These are phyloP conservation scores for Penicillium sp. DNA, from an alignment of 2,329 filamentous ascomycete species.

Conservation along the genomic window DNA sequence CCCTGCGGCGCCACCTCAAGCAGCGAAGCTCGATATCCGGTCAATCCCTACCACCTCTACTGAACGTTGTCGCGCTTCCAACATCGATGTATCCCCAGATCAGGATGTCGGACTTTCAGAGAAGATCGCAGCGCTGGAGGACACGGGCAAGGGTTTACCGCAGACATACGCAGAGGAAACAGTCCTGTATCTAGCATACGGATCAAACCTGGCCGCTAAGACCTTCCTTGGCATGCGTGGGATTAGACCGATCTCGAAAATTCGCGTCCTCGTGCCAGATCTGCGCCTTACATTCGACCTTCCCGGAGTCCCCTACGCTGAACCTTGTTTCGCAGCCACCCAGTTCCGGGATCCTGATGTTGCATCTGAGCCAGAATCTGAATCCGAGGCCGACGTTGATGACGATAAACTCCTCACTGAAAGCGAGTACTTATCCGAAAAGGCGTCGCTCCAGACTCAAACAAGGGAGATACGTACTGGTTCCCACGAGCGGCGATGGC, in stretches of 20 bases:
- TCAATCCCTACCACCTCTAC: slow-evolving; percentile 16
- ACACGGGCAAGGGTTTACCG: slow-evolving; percentile 10
- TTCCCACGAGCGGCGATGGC: slow-evolving; percentile 65
- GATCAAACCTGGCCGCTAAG: slow-evolving; percentile 79
- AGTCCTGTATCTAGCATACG: slow-evolving; percentile 82
- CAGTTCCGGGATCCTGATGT: slow-evolving; percentile 54
- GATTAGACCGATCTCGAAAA: slow-evolving; percentile 75
- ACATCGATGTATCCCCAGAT: slow-evolving; percentile 14
- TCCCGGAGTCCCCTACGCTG: slow-evolving; percentile 78
- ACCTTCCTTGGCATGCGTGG: slow-evolving; percentile 77
- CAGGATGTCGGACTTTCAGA: slow-evolving; percentile 18
- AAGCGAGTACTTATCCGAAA: slow-evolving; percentile 29
- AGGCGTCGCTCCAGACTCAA: slow-evolving; percentile 28
- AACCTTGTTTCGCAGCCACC: slow-evolving; percentile 91
- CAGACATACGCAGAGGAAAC: slow-evolving; percentile 20
- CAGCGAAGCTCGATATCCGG: slow-evolving; percentile 1
- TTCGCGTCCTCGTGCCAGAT: slow-evolving; percentile 79
- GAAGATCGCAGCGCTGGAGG: slow-evolving; percentile 18
- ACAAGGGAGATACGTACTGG: slow-evolving; percentile 9
- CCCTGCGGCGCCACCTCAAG: not conserved
- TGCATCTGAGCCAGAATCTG: not conserved
- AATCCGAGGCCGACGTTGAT: slow-evolving; percentile 4
- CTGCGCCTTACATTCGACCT: slow-evolving; percentile 82
- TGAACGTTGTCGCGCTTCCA: slow-evolving; percentile 17
- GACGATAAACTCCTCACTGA: slow-evolving; percentile 5